Evolutionary conservation across 495 filamentous ascomycete species (phyloP).

Genomic region (Clavariopsis aquatica): DNA sequence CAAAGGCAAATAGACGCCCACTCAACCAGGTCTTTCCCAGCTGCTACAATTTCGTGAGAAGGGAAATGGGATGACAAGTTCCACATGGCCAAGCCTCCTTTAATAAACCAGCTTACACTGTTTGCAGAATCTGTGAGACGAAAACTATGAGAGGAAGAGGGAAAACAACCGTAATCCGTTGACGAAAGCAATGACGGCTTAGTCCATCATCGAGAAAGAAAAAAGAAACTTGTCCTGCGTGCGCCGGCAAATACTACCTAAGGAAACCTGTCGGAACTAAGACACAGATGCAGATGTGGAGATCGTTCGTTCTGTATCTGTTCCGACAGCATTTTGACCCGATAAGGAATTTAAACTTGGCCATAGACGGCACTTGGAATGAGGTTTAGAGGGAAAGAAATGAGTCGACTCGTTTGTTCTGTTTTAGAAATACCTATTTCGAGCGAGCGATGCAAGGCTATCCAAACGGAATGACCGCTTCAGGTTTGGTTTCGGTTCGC

Average conservation of each 20-base stretch:
- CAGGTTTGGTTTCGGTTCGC: not conserved
- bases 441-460: not conserved
- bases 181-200: not conserved
- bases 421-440: not conserved
- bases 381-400: not conserved
- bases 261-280: not conserved
- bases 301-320: not conserved
- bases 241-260: not conserved
- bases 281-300: not conserved
- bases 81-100: too few species aligned
- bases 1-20: constrained; percentile 2
- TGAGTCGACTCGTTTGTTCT: not conserved
- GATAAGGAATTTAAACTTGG: not conserved
- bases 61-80: not conserved
- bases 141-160: not conserved
- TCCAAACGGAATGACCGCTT: not conserved
- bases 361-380: not conserved
- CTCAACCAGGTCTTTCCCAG: not conserved
- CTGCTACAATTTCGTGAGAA: not conserved
- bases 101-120: too few species aligned
- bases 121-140: too few species aligned
- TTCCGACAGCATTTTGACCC: not conserved
- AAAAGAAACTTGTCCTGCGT: not conserved
- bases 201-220: not conserved
- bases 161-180: not conserved